Base-by-base conservation (phyloP, 148 eudicot species). In the Dysphania ambrosioides region DNA sequence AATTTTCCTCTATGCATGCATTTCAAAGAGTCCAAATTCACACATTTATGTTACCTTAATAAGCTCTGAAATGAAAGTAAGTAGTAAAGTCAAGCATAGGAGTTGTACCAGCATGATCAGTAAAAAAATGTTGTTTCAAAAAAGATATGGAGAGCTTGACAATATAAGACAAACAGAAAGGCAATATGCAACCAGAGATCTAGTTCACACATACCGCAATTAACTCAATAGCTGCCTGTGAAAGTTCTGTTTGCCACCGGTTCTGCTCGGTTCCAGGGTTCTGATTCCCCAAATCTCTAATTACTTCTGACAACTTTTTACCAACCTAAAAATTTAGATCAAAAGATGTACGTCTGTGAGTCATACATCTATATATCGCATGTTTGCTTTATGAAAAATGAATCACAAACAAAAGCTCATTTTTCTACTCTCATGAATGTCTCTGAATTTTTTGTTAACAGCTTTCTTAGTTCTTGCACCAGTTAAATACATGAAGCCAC, bases 221-320 rank as follows among this genome's bases (percentile, higher is more conserved):
- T 61, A 95, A 81, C 90, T 95, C 99, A 72, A 95, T 85, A 34
- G 99, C 90, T 80, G 90, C 97, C 77, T 92, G 99, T 27, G 91
- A 77, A 55, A 95, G 99, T 79, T 95, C 99, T 40, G 90, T 85
- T 77, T 95, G 96, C 99, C 99, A 95, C 84, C 97, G 85, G 79
- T 83, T 85, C 67, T 88, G 93, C 82, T 92, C 97, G 73, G 87
- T 83, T 75, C 90, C 97, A 70, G 92, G 77, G 51, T 87, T 82
- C 82, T 89, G 99, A 79, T 88, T 85, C 56, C 99, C 92, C 69
- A 89, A 72, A 88, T 95, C 99, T 77, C 99, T 88, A 77, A 95
- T 92, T 63, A 95, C 86, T 83, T 95, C 99, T 35, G 99, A 95
- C 40, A 95, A 77, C 71, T 89, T 92, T 74, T 90, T 95, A 40